These are phyloP conservation scores for Dictyostelium capitatum DNA, from an alignment of 78 protist species.

Conservation along the genomic window DNA sequence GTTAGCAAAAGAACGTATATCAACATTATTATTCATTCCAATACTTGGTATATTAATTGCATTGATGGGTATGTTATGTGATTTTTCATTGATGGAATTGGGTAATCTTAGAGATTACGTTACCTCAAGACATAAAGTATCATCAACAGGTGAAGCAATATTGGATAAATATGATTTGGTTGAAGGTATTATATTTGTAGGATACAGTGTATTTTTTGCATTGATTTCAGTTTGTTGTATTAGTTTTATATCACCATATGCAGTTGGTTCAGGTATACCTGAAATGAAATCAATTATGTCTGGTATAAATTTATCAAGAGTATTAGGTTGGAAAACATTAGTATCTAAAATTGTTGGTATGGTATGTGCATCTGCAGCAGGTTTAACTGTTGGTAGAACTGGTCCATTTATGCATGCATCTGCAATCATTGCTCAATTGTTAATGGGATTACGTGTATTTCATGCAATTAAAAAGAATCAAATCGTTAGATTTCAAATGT, in stretches of 20 bases:
- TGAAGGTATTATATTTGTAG: conserved; percentile 40
- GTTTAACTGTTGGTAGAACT: conserved; percentile 94
- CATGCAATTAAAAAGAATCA: conserved; percentile 47
- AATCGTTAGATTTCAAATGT: conserved; percentile 56
- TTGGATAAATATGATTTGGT: neutral
- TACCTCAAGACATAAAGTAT: neutral
- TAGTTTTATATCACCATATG: conserved; percentile 65
- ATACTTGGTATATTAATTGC: conserved; percentile 41
- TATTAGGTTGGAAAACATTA: conserved; percentile 68
- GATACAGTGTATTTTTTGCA: conserved; percentile 34
- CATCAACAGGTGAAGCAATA: neutral
- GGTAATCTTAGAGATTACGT: neutral
- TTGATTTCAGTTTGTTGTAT: conserved; percentile 37
- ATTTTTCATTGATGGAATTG: conserved; percentile 22
- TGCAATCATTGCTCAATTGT: conserved; percentile 40
- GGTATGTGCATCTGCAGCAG: conserved; percentile 84
- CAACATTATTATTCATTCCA: conserved; percentile 56
- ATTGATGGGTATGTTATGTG: conserved; percentile 56
- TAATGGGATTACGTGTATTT: conserved; percentile 39
- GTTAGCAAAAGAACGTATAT: conserved; percentile 74
- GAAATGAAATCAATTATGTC: conserved; percentile 91
- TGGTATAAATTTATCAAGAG: conserved; percentile 78
- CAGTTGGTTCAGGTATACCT: conserved; percentile 93
- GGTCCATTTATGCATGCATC: conserved; percentile 95
- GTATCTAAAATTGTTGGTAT: conserved; percentile 81